Conservation (phyloP, 2,329 filamentous ascomycete species). For the Aureobasidium sp. region DNA sequence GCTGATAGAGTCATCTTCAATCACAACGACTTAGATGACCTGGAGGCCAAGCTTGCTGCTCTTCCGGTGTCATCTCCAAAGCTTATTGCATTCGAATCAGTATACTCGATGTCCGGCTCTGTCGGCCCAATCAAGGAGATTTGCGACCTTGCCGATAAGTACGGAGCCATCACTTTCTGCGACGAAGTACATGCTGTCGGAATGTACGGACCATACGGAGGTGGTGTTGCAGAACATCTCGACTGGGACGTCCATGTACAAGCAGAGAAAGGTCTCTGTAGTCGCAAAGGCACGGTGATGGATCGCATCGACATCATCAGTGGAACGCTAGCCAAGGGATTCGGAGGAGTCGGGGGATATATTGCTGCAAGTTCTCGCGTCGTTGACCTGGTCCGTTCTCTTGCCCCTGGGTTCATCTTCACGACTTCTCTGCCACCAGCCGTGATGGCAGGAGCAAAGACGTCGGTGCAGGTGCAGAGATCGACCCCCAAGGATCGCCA, state of each 20-base stretch:
- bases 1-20: slow-evolving; percentile 97
- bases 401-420: slow-evolving; percentile 97
- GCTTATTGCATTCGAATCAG: slow-evolving; percentile 97
- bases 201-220: slow-evolving; percentile 96
- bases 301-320: slow-evolving; percentile 97
- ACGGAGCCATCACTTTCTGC: slow-evolving; percentile 92
- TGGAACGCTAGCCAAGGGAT: slow-evolving; percentile 92
- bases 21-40: slow-evolving; percentile 90
- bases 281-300: slow-evolving; percentile 91
- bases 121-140: slow-evolving; percentile 94
- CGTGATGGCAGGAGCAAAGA: slow-evolving; percentile 87
- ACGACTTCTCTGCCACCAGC: slow-evolving; percentile 93
- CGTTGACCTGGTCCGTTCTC: slow-evolving; percentile 86
- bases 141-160: slow-evolving; percentile 93
- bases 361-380: slow-evolving; percentile 83
- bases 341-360: slow-evolving; percentile 95
- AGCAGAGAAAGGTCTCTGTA: no score
- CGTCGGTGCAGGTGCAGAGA: slow-evolving; percentile 92
- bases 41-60: slow-evolving; percentile 86
- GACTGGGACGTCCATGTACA: slow-evolving; percentile 86
- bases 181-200: slow-evolving; percentile 98
- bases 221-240: slow-evolving; percentile 93
- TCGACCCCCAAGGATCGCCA: slow-evolving; percentile 75
- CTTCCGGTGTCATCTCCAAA: slow-evolving; percentile 81
- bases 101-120: slow-evolving; percentile 99